These are phyloP conservation scores for Teratosphaeria destructans DNA, from an alignment of 2,329 filamentous ascomycete genomes.

Conservation along the genomic window DNA sequence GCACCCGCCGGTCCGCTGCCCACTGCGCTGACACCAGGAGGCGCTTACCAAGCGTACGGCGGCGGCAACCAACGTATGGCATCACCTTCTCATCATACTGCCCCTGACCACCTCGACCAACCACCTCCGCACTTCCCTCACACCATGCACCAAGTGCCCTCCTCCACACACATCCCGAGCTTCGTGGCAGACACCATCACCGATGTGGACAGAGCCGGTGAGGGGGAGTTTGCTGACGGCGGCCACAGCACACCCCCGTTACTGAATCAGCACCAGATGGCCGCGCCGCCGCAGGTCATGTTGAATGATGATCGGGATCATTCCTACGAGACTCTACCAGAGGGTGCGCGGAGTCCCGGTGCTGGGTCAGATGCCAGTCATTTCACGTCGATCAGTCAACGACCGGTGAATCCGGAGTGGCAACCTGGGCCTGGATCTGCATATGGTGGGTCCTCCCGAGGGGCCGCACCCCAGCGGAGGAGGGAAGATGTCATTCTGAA, in stretches of 20 bases:
- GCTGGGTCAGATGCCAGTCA: slow-evolving; percentile 61
- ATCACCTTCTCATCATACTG: slow-evolving; percentile 2
- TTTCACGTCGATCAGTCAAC: slow-evolving; percentile 84
- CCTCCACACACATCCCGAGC: slow-evolving; percentile 4
- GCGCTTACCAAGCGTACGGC: slow-evolving; percentile 1
- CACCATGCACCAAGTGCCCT: neutral
- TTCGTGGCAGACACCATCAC: slow-evolving; percentile 1
- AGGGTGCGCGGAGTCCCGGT: slow-evolving; percentile 54
- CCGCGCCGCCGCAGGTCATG: slow-evolving; percentile 22
- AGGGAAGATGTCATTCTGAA: slow-evolving; percentile 65
- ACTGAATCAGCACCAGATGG: slow-evolving; percentile 26
- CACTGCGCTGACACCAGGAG: slow-evolving; percentile 10
- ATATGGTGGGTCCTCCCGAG: slow-evolving; percentile 13
- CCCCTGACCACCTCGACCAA: slow-evolving; percentile 2
- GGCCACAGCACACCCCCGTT: slow-evolving; percentile 16
- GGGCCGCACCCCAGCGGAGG: slow-evolving; percentile 32
- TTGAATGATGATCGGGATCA: slow-evolving; percentile 1
- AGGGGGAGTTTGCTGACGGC: slow-evolving; percentile 6
- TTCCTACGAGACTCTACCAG: slow-evolving; percentile 54
- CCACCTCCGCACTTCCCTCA: neutral
- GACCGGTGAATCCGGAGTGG: slow-evolving; percentile 83
- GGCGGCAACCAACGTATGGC: slow-evolving; percentile 4
- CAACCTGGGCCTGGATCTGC: slow-evolving; percentile 44
- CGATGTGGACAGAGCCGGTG: slow-evolving; percentile 1
- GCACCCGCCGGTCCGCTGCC: slow-evolving; percentile 5